These are phyloP conservation scores for Pochonia chlamydosporia DNA, from an alignment of 2,329 filamentous ascomycete genomes.

Conservation along the genomic window DNA sequence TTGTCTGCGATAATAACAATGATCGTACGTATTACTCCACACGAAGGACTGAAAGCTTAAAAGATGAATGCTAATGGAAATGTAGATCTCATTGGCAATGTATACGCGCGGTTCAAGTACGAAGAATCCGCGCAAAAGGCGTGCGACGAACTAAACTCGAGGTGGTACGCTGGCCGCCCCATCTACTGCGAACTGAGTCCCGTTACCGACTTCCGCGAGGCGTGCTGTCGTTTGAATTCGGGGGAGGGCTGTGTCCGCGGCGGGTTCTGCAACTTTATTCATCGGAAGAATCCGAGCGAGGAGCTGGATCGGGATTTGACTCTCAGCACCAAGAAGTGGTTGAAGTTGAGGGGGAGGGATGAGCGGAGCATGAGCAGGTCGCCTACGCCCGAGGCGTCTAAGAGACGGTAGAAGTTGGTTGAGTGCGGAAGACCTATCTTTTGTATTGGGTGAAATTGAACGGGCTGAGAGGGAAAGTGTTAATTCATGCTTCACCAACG, in stretches of 20 bases:
- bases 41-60: not conserved
- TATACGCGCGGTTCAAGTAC: conserved; percentile 99
- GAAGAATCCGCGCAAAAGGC: conserved; percentile 92
- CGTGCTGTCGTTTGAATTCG: conserved; percentile 88
- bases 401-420: conserved; percentile 47
- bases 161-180: conserved; percentile 94
- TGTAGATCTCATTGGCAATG: conserved; percentile 90
- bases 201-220: conserved; percentile 96
- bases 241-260: conserved; percentile 94
- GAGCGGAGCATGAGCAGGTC: conserved; percentile 75
- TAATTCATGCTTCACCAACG: not conserved
- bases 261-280: conserved; percentile 99
- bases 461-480: not conserved
- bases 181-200: conserved; percentile 98
- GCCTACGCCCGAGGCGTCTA: conserved; percentile 78
- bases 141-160: conserved; percentile 87
- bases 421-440: not conserved
- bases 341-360: conserved; percentile 78
- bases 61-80: conserved; percentile 15
- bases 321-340: conserved; percentile 92
- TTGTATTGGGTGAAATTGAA: not conserved
- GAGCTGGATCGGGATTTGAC: conserved; percentile 86
- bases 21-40: conserved; percentile 60
- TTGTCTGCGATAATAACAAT: conserved; percentile 99
- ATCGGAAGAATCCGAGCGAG: conserved; percentile 86